Base-by-base conservation (phyloP, 1,284 basidiomycete genomes). In the Marasmius oreades region DNA sequence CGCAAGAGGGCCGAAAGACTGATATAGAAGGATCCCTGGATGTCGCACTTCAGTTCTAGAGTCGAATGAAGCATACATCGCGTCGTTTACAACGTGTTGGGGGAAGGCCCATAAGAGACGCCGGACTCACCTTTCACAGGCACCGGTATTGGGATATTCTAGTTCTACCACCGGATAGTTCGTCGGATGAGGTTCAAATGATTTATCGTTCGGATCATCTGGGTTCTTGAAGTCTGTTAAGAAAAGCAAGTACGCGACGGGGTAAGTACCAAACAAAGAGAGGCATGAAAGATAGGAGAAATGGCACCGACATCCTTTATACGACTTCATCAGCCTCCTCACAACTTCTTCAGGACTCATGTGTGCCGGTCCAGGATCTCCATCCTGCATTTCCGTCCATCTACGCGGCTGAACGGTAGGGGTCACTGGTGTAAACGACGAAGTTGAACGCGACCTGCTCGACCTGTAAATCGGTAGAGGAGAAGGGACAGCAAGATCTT, bases 111-210 rank as follows among this genome's bases (percentile, higher is more conserved):
- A 55, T 12, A 44, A 18, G 34, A 46, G 22, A 31, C 10, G 28
- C 4, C 59, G 59, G 44, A 73, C 74, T 58, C 58, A 86, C 86
- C 75, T 77, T 75, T 90, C 89, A 53, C 73, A 72, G 48, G 87
- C 82, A 55, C 77, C 71, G 33, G 68, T 77, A 66, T 88, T 89
- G 31, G 88, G 88, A 65, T 88, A 90, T 66, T 90, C 88, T 43
- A 91, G 72, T 62, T 86, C 84, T 44, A 76, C 78, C 2, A 75
- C 71, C 11, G 88, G 88, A 63, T 80, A 80, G 52, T 77, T 62
- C 3, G 76, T 78, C n/a, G 79, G 76, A 66, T 83, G 72, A 0
- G 81, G 80, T 45, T 85, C 78, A 62, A 86, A 91, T 0, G 76
- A 76, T 57, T 59, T 77, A 69, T 90, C 85, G 11, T 70, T 64